Conservation (phyloP, 2,329 filamentous ascomycete genomes). For the Lachnellula occidentalis region DNA sequence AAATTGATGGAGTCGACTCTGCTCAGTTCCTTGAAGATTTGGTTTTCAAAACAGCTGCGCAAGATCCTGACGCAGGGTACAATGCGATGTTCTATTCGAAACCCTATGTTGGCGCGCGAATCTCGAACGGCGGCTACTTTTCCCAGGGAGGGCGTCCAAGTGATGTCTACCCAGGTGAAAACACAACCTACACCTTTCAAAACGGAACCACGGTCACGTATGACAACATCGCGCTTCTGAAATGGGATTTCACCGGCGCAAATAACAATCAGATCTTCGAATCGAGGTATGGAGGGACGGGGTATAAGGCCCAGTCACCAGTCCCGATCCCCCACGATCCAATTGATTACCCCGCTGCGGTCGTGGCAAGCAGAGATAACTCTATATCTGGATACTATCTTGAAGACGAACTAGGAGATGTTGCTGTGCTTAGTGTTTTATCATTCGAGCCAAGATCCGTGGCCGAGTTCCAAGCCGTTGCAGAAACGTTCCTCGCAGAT, state of each 20-base stretch:
- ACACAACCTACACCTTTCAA: constrained; percentile 31
- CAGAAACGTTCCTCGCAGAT: constrained; percentile 36
- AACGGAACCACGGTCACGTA: constrained; percentile 31
- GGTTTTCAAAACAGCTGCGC: constrained; percentile 28
- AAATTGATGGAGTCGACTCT: constrained; percentile 49
- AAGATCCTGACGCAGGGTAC: constrained; percentile 34
- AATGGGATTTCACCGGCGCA: constrained; percentile 23
- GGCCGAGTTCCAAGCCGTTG: constrained; percentile 14
- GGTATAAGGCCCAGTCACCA: neutral
- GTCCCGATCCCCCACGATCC: neutral
- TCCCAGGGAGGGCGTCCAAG: constrained; percentile 29
- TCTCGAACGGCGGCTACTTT: constrained; percentile 28
- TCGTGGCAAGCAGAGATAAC: constrained; percentile 5
- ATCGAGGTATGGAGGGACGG: neutral
- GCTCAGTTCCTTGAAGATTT: constrained; percentile 41
- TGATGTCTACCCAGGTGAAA: constrained; percentile 32
- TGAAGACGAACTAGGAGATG: constrained; percentile 3
- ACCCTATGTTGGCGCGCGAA: constrained; percentile 9
- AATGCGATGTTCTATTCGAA: constrained; percentile 33
- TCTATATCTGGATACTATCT: constrained; percentile 13
- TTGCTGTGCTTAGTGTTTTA: constrained; percentile 12
- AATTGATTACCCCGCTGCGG: constrained; percentile 7
- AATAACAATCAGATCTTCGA: neutral
- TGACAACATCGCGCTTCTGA: constrained; percentile 30
- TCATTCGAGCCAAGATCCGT: constrained; percentile 2